Percentiles rank a stretch among this genome's conserved stretches.
Conservation (phyloP, 1,284 basidiomycete genomes). For the Cryptococcus neoformans region DNA sequence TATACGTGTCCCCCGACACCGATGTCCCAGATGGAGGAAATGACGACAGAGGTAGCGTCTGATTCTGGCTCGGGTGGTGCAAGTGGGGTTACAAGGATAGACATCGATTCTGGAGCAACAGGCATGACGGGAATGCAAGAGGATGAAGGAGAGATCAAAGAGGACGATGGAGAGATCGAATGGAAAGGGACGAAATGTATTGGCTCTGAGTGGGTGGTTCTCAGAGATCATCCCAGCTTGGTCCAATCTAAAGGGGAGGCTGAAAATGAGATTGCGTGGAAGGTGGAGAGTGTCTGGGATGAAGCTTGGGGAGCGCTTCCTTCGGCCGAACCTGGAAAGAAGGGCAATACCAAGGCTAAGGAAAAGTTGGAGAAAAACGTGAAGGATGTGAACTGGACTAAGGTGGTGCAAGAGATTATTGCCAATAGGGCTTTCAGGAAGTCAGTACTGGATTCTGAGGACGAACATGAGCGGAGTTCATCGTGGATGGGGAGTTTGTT, state of each 20-base stretch:
- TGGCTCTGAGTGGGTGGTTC: constrained; percentile 26
- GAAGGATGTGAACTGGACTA: constrained; percentile 3
- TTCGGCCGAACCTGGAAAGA: not conserved
- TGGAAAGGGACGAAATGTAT: constrained; percentile 28
- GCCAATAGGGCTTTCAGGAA: constrained; percentile 7
- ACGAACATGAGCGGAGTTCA: not conserved
- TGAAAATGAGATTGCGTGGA: not conserved
- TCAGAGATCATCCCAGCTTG: too few species aligned
- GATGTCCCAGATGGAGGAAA: not conserved
- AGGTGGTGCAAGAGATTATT: constrained; percentile 10
- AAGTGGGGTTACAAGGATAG: not conserved
- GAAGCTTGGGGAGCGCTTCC: constrained; percentile 2
- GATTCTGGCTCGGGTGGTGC: not conserved
- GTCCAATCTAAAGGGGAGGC: constrained; percentile 8
- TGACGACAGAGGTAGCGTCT: not conserved
- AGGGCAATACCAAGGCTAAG: not conserved
- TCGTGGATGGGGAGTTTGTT: not conserved
- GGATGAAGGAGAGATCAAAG: constrained; percentile 3
- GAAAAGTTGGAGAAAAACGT: not conserved
- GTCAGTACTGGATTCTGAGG: not conserved
- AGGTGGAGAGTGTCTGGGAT: constrained; percentile 2
- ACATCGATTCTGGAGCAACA: constrained; percentile 10
- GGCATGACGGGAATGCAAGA: not conserved
- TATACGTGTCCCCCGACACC: constrained; percentile 38
- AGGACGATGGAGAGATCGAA: constrained; percentile 7